Conservation (phyloP, 208 protist species). For the Willaertia magna region DNA sequence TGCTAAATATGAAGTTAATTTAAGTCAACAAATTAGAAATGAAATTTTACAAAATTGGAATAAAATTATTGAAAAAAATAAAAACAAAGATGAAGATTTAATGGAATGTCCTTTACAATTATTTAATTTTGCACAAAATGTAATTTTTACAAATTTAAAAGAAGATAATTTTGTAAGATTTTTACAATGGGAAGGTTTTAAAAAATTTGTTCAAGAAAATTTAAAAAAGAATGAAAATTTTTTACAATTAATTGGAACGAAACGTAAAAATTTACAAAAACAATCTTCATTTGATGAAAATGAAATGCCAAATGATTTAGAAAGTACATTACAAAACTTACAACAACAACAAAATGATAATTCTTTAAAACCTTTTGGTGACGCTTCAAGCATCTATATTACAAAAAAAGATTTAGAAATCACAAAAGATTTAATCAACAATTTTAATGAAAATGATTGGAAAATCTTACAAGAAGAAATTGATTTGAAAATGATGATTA, state of each 20-base stretch:
- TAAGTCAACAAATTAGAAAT: not conserved
- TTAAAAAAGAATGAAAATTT: too few species aligned
- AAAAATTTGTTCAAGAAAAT: not conserved
- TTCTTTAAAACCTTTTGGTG: too few species aligned
- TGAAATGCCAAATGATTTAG: too few species aligned
- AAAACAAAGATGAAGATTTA: not conserved
- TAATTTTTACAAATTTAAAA: not conserved
- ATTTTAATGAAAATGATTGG: not conserved
- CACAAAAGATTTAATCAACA: not conserved
- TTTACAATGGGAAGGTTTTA: not conserved
- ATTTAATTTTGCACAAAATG: not conserved
- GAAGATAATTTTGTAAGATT: not conserved
- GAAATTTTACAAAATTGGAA: not conserved
- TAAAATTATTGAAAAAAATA: not conserved
- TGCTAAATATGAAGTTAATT: not conserved
- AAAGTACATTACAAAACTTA: too few species aligned
- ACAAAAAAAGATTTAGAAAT: not conserved
- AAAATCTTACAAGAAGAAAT: not conserved
- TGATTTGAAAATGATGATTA: not conserved
- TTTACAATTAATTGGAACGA: too few species aligned
- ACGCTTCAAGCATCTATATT: too few species aligned
- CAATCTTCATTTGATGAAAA: too few species aligned
- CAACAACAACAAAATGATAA: too few species aligned
- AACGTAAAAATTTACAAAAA: too few species aligned
- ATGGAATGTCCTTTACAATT: not conserved